phyloP scores from a whole-genome alignment of 768 basidiomycete species.

The Mycena haematopus region DNA sequence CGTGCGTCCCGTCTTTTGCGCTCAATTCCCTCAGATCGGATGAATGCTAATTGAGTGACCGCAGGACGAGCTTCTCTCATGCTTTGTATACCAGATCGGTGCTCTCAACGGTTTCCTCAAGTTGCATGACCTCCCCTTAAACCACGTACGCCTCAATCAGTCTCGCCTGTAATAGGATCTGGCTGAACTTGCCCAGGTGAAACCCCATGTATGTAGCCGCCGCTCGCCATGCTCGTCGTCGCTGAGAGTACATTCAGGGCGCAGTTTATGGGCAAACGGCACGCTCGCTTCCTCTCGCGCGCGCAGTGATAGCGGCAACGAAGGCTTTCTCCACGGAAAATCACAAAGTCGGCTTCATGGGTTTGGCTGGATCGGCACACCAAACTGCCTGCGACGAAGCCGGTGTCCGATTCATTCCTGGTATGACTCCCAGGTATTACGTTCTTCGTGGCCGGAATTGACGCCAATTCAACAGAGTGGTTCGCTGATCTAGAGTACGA shows the following conservation, averaged over 20 bases:
- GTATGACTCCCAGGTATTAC: constrained; percentile 28
- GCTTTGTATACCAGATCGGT: constrained; percentile 74
- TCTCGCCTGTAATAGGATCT: background rate
- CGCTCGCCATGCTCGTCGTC: background rate
- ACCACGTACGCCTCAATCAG: constrained; percentile 54
- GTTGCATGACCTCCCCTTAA: constrained; percentile 53
- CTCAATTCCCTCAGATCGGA: background rate
- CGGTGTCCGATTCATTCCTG: constrained; percentile 67
- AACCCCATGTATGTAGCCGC: constrained; percentile 47
- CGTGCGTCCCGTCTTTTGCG: constrained; percentile 36
- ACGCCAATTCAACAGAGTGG: constrained; percentile 53
- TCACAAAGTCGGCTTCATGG: constrained; percentile 59
- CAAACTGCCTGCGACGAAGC: constrained; percentile 60
- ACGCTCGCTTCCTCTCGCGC: constrained; percentile 59
- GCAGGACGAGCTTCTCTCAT: constrained; percentile 61
- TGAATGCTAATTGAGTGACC: background rate
- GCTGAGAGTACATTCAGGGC: constrained; percentile 35
- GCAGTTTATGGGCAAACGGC: constrained; percentile 67
- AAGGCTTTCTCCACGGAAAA: constrained; percentile 51
- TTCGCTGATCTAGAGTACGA: constrained; percentile 72
- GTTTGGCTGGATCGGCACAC: constrained; percentile 69
- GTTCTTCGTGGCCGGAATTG: background rate
- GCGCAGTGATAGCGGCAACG: constrained; percentile 58
- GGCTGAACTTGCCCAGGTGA: constrained; percentile 45
- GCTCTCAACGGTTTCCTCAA: constrained; percentile 66